These are phyloP conservation scores for Paraphaeosphaeria sporulosa DNA, from an alignment of 2,329 filamentous ascomycete species.

Conservation along the genomic window DNA sequence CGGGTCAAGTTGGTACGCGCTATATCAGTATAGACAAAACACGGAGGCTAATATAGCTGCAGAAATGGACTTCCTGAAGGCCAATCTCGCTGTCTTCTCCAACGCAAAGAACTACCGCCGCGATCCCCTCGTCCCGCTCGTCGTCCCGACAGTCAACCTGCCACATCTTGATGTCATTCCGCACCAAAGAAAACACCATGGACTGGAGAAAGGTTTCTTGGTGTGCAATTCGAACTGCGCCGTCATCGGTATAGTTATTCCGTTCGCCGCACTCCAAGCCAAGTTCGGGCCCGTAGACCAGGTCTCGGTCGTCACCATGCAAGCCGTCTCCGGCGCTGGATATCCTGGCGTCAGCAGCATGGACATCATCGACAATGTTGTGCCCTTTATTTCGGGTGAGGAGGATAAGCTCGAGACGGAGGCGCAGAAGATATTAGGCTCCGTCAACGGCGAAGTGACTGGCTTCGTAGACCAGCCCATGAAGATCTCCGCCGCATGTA, in stretches of 20 bases:
- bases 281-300: constrained; percentile 79
- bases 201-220: constrained; percentile 83
- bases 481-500: constrained; percentile 86
- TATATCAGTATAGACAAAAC: background rate
- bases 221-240: constrained; percentile 99
- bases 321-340: constrained; percentile 91
- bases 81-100: constrained; percentile 91
- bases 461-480: constrained; percentile 81
- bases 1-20: constrained; percentile 81
- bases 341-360: constrained; percentile 89
- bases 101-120: constrained; percentile 98
- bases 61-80: constrained; percentile 88
- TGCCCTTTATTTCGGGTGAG: constrained; percentile 91
- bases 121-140: constrained; percentile 87
- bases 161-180: constrained; percentile 85
- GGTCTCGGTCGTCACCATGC: constrained; percentile 91
- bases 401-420: constrained; percentile 97
- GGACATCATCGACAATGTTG: constrained; percentile 96
- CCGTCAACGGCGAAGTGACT: constrained; percentile 73
- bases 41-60: constrained; percentile 11
- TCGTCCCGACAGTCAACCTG: constrained; percentile 95
- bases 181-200: constrained; percentile 79
- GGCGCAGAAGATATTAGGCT: constrained; percentile 91
- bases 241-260: constrained; percentile 94
- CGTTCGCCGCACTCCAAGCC: constrained; percentile 87